Evolutionary conservation across 805 yeast genomes (phyloP), one percentile per base, ranked within the genome.

Genomic region (Metschnikowia colocasiae): DNA sequence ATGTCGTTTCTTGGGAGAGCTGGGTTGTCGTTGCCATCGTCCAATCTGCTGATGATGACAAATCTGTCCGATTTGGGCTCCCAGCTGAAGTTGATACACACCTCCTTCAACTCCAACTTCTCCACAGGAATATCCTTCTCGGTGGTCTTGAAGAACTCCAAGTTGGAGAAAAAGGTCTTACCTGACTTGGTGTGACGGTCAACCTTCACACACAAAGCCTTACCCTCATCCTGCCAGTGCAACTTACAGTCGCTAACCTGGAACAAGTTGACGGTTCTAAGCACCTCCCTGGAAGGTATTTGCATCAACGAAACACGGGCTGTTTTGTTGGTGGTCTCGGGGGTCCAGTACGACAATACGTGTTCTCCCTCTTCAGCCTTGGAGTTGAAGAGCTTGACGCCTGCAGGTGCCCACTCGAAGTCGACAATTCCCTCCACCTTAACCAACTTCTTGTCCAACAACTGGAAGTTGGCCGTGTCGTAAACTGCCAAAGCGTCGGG

Each of bases 101-200:
- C 83, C 52, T 94, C 97, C 69, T 88, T 88, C 63, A 91, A 78
- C 71, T 94, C 99, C 57, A 94, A 76, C 58, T 89, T 92, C 64
- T 91, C 97, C 51, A 91, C 96, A 27, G 99, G 98, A 57, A 92
- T 81, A 60, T 87, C 95, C 70, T 82, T 87, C 70, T 92, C 99
- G 50, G 77, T 76, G 49, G 90, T 69, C 61, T 88, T 85, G 79
- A 92, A 88, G 63, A 94, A 85, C 71, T 94, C 98, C 67, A 94
- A 78, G 65, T 89, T 89, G 48, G 97, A 83, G 78, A 89, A 90
- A 45, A 84, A 68, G 18, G 96, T 87, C 80, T 95, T 94, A 68
- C 85, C 87, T 42, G 97, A 85, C 71, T 94, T 94, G 48, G 97
- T 88, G 71, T 90, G 96, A 72, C 98, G 88, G 68, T 91, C 97